These are phyloP conservation scores for Colletotrichum aenigma DNA, from an alignment of 2,329 filamentous ascomycete genomes.

Conservation along the genomic window DNA sequence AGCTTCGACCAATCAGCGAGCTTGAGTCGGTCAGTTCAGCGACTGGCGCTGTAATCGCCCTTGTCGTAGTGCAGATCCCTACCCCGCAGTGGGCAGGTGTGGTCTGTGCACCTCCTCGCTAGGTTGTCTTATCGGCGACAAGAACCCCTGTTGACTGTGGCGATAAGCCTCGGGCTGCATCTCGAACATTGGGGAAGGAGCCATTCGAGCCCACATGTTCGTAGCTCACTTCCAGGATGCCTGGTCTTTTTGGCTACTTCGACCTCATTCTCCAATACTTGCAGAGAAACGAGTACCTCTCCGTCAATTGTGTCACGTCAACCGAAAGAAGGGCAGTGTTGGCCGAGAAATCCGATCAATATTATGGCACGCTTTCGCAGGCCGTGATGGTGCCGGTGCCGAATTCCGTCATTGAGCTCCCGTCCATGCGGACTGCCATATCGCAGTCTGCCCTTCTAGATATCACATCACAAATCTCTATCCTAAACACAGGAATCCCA, in stretches of 20 bases:
- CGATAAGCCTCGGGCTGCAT: neutral
- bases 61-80: neutral
- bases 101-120: neutral
- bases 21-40: neutral
- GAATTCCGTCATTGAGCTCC: neutral
- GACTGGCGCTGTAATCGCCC: neutral
- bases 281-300: fast-evolving
- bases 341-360: neutral
- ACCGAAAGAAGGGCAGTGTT: neutral
- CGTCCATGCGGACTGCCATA: neutral
- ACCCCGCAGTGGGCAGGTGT: neutral
- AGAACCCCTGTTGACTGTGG: neutral
- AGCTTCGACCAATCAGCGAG: constrained; percentile 9
- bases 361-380: neutral
- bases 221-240: neutral
- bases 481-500: neutral
- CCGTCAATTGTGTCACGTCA: neutral
- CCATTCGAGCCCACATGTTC: neutral
- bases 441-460: neutral
- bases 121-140: neutral
- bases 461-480: neutral
- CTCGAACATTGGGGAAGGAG: neutral
- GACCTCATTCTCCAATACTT: neutral
- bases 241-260: neutral
- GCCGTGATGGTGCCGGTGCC: neutral